These are phyloP conservation scores for Davidsoniella neocaledoniae DNA, from an alignment of 2,329 filamentous ascomycete genomes.

Conservation along the genomic window DNA sequence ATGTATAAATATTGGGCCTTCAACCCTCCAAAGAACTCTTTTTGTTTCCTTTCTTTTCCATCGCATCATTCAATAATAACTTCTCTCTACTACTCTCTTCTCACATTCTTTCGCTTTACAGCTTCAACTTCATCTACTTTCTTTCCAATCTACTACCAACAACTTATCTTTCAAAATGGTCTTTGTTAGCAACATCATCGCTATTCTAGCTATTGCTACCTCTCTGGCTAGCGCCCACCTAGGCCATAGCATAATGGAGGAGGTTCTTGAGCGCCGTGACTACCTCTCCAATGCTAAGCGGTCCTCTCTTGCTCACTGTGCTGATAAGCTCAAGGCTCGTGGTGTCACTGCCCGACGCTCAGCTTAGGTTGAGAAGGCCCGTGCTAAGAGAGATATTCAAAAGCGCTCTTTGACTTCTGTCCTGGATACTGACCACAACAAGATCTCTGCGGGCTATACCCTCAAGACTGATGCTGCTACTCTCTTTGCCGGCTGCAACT, in stretches of 20 bases:
- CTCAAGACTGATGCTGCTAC: constrained; percentile 17
- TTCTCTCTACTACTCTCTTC: background rate
- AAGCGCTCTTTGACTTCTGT: constrained; percentile 17
- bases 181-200: constrained; percentile 7
- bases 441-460: constrained; percentile 19
- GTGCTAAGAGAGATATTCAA: constrained; percentile 21
- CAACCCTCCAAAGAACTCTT: background rate
- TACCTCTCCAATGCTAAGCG: constrained; percentile 24
- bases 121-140: background rate
- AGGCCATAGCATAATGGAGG: constrained; percentile 30
- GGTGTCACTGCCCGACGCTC: constrained; percentile 30
- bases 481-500: constrained; percentile 22
- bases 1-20: constrained; percentile 9
- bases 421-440: constrained; percentile 22
- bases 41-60: background rate
- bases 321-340: constrained; percentile 28
- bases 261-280: constrained; percentile 32
- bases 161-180: constrained; percentile 3
- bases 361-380: constrained; percentile 24
- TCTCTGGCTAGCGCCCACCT: constrained; percentile 24
- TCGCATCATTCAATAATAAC: background rate
- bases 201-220: constrained; percentile 10
- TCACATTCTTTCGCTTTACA: background rate
- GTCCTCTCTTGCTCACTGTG: constrained; percentile 29
- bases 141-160: no score